A percentile compares a stretch with the other conserved stretches of the same genome.
These are phyloP conservation scores for Turritis glabra DNA, from an alignment of 345 rosid genomes.

Conservation along the genomic window DNA sequence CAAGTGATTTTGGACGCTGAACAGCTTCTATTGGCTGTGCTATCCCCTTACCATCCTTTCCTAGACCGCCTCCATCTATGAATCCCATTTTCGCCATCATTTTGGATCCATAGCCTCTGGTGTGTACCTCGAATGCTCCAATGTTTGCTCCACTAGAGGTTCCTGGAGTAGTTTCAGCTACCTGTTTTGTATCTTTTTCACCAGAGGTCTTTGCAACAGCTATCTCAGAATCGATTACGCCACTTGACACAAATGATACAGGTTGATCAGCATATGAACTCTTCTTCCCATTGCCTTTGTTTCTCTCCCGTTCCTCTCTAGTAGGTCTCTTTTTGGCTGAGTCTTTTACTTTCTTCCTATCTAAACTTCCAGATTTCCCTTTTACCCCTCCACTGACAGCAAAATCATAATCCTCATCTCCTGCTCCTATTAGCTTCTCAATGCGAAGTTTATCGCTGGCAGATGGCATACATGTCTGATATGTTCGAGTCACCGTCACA, in stretches of 20 bases:
- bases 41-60: constrained; percentile 85
- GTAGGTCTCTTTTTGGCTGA: constrained; percentile 37
- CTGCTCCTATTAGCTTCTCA: constrained; percentile 83
- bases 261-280: constrained; percentile 64
- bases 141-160: constrained; percentile 39
- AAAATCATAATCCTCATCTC: constrained; percentile 60
- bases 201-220: constrained; percentile 39
- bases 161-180: constrained; percentile 39
- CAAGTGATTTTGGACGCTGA: constrained; percentile 81
- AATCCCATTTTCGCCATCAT: constrained; percentile 97
- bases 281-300: constrained; percentile 48
- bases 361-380: constrained; percentile 40
- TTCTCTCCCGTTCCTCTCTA: constrained; percentile 45
- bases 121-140: constrained; percentile 86
- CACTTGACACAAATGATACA: constrained; percentile 76
- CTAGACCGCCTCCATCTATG: constrained; percentile 78
- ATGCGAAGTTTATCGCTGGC: constrained; percentile 69
- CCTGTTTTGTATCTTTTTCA: constrained; percentile 38
- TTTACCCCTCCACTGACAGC: constrained; percentile 47
- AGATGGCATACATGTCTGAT: constrained; percentile 84
- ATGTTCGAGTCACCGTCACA: constrained; percentile 68
- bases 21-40: constrained; percentile 70
- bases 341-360: constrained; percentile 43
- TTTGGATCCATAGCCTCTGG: constrained; percentile 89
- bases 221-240: constrained; percentile 55